A percentile compares a stretch with the other conserved stretches of the same genome.
Evolutionary conservation across 805 yeast species (phyloP).

Genomic region (Ogataea pilisensis): DNA sequence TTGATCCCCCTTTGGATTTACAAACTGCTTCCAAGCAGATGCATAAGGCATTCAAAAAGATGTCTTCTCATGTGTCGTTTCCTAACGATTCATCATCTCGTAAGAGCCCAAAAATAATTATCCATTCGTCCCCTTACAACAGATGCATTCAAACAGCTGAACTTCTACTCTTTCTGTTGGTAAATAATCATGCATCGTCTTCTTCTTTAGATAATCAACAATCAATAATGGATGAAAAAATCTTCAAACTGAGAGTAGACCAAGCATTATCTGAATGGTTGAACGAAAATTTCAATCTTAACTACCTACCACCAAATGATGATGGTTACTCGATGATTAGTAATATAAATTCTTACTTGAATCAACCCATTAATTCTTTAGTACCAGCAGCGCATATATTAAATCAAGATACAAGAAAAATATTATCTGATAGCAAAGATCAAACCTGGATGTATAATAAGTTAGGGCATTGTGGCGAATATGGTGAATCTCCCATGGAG

Average conservation of each 20-base stretch:
- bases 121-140: slow-evolving; percentile 42
- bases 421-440: slow-evolving; percentile 22
- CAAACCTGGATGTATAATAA: slow-evolving; percentile 32
- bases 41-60: slow-evolving; percentile 25
- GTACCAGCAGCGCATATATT: slow-evolving; percentile 15
- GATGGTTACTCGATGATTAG: slow-evolving; percentile 38
- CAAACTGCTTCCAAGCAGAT: slow-evolving; percentile 23
- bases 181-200: neutral
- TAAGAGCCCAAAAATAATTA: slow-evolving; percentile 16
- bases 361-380: slow-evolving; percentile 12
- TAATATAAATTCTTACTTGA: slow-evolving; percentile 36
- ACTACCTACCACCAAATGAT: slow-evolving; percentile 41
- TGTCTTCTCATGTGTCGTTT: slow-evolving; percentile 22
- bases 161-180: slow-evolving; percentile 20
- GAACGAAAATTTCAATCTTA: slow-evolving; percentile 36
- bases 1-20: slow-evolving; percentile 33
- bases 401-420: slow-evolving; percentile 14
- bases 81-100: neutral
- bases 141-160: slow-evolving; percentile 41
- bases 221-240: slow-evolving; percentile 4
- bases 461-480: slow-evolving; percentile 41
- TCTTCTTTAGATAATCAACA: too few species aligned
- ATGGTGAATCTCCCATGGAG: slow-evolving; percentile 36
- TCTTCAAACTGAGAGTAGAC: slow-evolving; percentile 33
- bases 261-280: slow-evolving; percentile 43